phyloP scores from a whole-genome alignment of 768 basidiomycete genomes.

The Boletus pseudopeckii region DNA sequence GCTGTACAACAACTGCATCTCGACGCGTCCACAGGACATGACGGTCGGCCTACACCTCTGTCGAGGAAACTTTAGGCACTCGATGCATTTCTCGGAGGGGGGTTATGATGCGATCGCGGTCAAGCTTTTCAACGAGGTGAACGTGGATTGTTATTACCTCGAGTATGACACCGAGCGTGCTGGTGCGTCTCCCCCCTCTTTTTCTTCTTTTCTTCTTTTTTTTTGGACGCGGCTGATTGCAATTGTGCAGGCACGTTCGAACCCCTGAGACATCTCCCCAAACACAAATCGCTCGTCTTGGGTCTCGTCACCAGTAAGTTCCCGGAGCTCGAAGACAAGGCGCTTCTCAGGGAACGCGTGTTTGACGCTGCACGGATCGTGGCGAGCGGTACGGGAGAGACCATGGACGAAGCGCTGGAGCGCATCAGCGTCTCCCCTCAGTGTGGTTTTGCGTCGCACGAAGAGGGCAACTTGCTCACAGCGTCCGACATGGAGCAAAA shows the following conservation, averaged over 20 bases:
- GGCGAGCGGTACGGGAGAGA: constrained; percentile 37
- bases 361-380: constrained; percentile 42
- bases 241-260: constrained; percentile 26
- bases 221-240: not conserved
- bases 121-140: constrained; percentile 43
- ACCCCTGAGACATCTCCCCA: constrained; percentile 30
- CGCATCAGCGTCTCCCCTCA: constrained; percentile 47
- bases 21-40: constrained; percentile 38
- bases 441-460: constrained; percentile 49
- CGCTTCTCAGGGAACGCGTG: constrained; percentile 38
- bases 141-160: constrained; percentile 44
- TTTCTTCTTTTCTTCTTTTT: too few species aligned
- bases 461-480: constrained; percentile 41
- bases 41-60: constrained; percentile 43
- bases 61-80: constrained; percentile 34
- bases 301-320: constrained; percentile 45
- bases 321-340: constrained; percentile 41
- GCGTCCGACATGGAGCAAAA: constrained; percentile 35
- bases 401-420: constrained; percentile 35
- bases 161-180: constrained; percentile 49
- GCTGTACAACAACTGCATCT: constrained; percentile 39
- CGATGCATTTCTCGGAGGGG: constrained; percentile 43
- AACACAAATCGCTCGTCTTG: constrained; percentile 39
- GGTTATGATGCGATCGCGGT: constrained; percentile 44
- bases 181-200: constrained; percentile 23